Conservation (phyloP, 306 rosid genomes). For the Prunus salicina region DNA sequence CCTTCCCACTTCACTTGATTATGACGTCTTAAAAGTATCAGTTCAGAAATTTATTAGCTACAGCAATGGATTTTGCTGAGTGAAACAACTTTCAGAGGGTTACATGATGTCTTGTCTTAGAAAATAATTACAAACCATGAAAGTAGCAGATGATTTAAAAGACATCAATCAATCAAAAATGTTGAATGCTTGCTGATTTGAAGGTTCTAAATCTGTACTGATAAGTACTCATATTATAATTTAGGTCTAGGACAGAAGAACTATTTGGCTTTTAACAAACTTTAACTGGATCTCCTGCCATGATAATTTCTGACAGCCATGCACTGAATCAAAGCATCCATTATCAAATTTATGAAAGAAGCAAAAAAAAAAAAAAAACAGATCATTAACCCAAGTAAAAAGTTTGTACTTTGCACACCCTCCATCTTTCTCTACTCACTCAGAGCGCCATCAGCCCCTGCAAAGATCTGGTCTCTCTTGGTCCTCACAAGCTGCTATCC, state of each 20-base stretch:
- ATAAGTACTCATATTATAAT: not conserved
- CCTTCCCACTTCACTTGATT: not conserved
- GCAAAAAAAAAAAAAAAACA: constrained; percentile 7
- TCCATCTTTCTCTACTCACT: not conserved
- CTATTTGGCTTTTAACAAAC: constrained; percentile 6
- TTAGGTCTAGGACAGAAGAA: not conserved
- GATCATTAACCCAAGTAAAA: constrained; percentile 12
- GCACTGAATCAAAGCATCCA: constrained; percentile 24
- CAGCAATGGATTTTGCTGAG: not conserved
- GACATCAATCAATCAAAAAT: constrained; percentile 10
- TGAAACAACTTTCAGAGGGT: not conserved
- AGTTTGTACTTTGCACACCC: constrained; percentile 14
- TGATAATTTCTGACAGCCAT: constrained; percentile 27
- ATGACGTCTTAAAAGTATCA: not conserved
- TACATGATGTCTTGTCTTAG: not conserved
- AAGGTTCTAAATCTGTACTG: not conserved
- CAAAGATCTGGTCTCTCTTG: constrained; percentile 53
- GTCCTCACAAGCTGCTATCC: constrained; percentile 45
- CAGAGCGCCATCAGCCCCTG: constrained; percentile 41
- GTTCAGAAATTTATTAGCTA: not conserved
- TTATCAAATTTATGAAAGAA: constrained; percentile 25
- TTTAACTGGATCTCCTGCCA: constrained; percentile 15
- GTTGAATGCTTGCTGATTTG: constrained; percentile 4
- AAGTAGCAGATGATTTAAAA: not conserved
- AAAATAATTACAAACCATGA: not conserved